Conservation (phyloP, 2,329 filamentous ascomycete genomes). For the Lachnellula hyalina region DNA sequence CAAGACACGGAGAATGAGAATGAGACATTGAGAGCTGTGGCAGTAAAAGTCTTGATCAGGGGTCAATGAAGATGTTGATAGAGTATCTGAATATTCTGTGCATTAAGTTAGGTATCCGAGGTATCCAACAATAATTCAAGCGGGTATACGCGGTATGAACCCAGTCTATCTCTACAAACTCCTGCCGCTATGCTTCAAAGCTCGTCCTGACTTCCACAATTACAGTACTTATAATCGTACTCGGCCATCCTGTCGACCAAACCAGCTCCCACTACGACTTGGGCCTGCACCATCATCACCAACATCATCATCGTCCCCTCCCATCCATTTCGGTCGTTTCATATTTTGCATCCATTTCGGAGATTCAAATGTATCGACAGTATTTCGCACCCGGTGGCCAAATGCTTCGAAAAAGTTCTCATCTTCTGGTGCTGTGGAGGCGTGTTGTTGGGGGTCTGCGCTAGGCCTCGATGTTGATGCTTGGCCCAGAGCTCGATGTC, state of each 20-base stretch:
- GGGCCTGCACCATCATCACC: conserved; percentile 38
- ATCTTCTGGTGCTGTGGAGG: conserved; percentile 53
- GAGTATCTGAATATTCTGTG: neutral
- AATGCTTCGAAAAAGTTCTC: conserved; percentile 82
- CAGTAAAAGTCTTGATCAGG: neutral
- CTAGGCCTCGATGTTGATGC: conserved; percentile 26
- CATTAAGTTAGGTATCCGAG: neutral
- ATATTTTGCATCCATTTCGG: conserved; percentile 79
- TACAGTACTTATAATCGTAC: conserved; percentile 25
- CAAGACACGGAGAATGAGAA: neutral
- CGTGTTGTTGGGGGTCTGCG: conserved; percentile 27
- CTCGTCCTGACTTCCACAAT: neutral
- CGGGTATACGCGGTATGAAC: conserved; percentile 7
- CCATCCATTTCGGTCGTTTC: conserved; percentile 79
- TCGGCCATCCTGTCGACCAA: conserved; percentile 39
- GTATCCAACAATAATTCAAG: conserved; percentile 7
- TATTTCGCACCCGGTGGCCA: conserved; percentile 83
- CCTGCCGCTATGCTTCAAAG: conserved; percentile 27
- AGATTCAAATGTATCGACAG: conserved; percentile 74
- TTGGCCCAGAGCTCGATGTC: conserved; percentile 28
- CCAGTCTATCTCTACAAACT: conserved; percentile 21
- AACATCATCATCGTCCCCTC: conserved; percentile 37
- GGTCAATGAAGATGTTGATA: neutral
- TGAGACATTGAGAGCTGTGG: neutral
- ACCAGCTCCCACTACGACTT: conserved; percentile 43